These are phyloP conservation scores for Eutrema yunnanense DNA, from an alignment of 345 rosid genomes.

Conservation along the genomic window DNA sequence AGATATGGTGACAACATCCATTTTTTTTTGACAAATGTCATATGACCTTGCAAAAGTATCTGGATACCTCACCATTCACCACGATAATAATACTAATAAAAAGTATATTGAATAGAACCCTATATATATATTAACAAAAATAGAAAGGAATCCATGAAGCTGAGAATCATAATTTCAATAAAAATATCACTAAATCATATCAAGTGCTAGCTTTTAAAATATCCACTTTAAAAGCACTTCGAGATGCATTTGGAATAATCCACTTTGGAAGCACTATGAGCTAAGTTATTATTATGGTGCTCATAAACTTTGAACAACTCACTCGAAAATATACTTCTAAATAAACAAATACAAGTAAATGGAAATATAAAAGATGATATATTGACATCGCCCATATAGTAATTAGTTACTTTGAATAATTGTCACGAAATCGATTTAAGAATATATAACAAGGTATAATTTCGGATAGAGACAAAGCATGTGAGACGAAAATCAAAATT, in stretches of 20 bases:
- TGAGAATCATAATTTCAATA: not conserved
- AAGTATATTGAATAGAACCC: not conserved
- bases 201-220: not conserved
- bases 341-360: not conserved
- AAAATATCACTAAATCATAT: not conserved
- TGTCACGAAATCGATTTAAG: constrained; percentile 16
- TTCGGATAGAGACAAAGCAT: constrained; percentile 3
- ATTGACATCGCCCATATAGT: not conserved
- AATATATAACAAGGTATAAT: not conserved
- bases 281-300: not conserved
- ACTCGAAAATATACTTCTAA: not conserved
- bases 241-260: not conserved
- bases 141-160: not conserved
- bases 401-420: not conserved
- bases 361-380: not conserved
- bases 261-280: not conserved
- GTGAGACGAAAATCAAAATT: not conserved
- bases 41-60: not conserved
- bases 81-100: not conserved
- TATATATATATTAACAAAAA: not conserved
- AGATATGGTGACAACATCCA: not conserved
- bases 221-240: not conserved
- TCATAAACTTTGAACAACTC: not conserved
- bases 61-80: not conserved
- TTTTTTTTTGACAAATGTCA: not conserved